Evolutionary conservation across 208 protist genomes (phyloP), one percentile per base, ranked within the genome.

Genomic region (Wallacemonas collosoma): DNA sequence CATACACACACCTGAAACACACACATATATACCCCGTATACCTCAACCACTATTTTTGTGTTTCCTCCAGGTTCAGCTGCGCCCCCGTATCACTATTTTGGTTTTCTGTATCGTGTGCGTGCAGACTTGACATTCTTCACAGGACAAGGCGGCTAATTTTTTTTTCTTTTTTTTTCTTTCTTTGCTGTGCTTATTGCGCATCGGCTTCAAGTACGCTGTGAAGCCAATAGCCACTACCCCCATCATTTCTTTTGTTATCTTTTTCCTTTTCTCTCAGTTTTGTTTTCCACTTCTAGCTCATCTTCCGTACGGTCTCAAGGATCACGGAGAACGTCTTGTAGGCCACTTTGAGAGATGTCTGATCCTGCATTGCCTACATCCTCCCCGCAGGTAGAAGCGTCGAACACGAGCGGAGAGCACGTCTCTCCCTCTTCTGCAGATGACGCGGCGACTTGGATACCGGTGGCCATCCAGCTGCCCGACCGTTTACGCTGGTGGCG

Each of bases 401-500:
- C 17, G 5, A 38, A 62, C 5, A 14, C n/a, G 43, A 3, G 11
- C 9, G 53, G 5, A 15, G 53, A 15, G 6, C 53, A 57, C 53
- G 14, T n/a, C 3, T 1, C 53, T 14, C 5, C 41, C 41, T 15
- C 40, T 15, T 44, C 17, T 12, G n/a, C 53, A 3, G 11, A 6
- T 60, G 62, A 40, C 35, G 26, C 6, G 26, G 54, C 17, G 15
- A 58, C 6, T 7, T 58, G 54, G 6, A 1, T 26, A 41, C 43
- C 51, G 36, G 14, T 48, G 2, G 79, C 79, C 3, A 77, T 77
- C 44, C 82, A 87, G 68, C 75, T 93, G 11, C 77, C 89, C n/a
- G 90, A 95, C 57, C 87, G 90, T 5, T 72, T 93, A 61, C 85
- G 87, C 8, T 90, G 84, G 84, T 95, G 90, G 87, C 85, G 90